A percentile compares a stretch with the other conserved stretches of the same genome.
Evolutionary conservation across 2,329 filamentous ascomycete genomes (phyloP).

Genomic region (Claviceps arundinis): DNA sequence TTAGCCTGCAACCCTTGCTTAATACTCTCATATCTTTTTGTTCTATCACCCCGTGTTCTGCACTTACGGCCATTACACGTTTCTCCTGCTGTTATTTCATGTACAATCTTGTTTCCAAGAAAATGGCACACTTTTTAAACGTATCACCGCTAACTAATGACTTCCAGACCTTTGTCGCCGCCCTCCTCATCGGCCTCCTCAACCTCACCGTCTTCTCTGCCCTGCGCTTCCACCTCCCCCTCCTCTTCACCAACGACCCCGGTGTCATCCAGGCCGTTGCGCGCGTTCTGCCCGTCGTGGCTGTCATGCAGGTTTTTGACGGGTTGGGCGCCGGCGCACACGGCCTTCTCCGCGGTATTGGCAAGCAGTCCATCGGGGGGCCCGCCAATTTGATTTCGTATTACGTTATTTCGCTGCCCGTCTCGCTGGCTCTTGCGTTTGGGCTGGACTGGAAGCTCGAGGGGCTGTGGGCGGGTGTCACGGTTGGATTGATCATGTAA

Average conservation of each 20-base stretch:
- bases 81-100: no score
- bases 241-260: slow-evolving; percentile 62
- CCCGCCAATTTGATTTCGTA: slow-evolving; percentile 80
- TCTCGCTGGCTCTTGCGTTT: slow-evolving; percentile 69
- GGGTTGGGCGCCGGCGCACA: slow-evolving; percentile 67
- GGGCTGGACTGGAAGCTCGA: slow-evolving; percentile 61
- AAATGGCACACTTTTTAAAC: no score
- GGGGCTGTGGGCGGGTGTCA: slow-evolving; percentile 72
- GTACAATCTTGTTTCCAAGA: no score
- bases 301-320: slow-evolving; percentile 84
- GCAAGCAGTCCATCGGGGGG: slow-evolving; percentile 78
- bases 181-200: slow-evolving; percentile 59
- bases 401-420: slow-evolving; percentile 73
- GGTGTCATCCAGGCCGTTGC: slow-evolving; percentile 59
- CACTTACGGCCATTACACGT: no score
- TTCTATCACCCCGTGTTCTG: no score
- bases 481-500: slow-evolving; percentile 54
- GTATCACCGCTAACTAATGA: not conserved
- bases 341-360: slow-evolving; percentile 74
- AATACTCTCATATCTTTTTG: no score
- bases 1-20: slow-evolving; percentile 2
- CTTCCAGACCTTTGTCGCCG: slow-evolving; percentile 42
- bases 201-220: slow-evolving; percentile 59
- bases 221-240: slow-evolving; percentile 60
- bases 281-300: slow-evolving; percentile 62